Evolutionary conservation across 192 early-diverging fungal genomes (phyloP).

Genomic region (Neocallimastix lanati): DNA sequence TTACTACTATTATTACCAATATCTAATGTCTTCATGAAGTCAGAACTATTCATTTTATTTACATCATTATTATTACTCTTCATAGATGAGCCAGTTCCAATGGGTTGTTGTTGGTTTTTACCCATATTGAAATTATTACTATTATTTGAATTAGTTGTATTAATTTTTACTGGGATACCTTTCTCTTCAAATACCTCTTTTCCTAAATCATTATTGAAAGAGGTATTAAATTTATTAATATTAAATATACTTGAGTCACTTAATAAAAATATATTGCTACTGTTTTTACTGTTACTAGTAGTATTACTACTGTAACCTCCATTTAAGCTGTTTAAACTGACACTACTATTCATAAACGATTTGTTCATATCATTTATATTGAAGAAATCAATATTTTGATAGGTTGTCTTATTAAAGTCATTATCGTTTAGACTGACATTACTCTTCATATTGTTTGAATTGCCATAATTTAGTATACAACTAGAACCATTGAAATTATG

Average conservation of each 20-base stretch:
- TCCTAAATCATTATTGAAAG: background rate
- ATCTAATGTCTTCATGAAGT: background rate
- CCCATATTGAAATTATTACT: background rate
- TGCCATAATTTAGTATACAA: background rate
- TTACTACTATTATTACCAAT: background rate
- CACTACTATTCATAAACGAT: background rate
- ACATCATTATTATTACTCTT: background rate
- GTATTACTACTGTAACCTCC: no score
- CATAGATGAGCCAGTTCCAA: background rate
- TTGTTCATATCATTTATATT: background rate
- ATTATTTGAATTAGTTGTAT: background rate
- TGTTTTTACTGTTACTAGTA: background rate
- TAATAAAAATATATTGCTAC: background rate
- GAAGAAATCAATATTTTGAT: background rate
- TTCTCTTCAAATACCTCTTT: background rate
- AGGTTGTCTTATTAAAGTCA: background rate
- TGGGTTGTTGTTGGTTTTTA: background rate
- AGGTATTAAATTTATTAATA: background rate
- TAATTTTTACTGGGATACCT: background rate
- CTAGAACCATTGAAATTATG: background rate
- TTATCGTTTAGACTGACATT: background rate
- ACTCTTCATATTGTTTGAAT: background rate
- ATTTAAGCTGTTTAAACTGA: background rate
- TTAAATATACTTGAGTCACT: background rate
- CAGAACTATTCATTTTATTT: background rate